Evolutionary conservation across 1,284 basidiomycete genomes (phyloP).

Genomic region (Tilletia horrida): DNA sequence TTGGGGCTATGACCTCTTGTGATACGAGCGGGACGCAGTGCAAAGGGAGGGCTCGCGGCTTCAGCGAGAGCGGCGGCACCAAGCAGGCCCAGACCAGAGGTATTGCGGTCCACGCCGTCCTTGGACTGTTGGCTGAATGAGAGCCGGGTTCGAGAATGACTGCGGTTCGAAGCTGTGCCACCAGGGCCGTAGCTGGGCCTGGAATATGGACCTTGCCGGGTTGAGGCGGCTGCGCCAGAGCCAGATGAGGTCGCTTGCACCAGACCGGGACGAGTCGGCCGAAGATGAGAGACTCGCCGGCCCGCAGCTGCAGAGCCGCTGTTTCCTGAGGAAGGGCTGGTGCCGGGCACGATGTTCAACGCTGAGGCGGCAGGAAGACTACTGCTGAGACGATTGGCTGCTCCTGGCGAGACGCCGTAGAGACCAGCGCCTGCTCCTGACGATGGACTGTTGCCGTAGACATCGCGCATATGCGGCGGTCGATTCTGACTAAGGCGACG

Average conservation of each 20-base stretch:
- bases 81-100: slow-evolving; percentile 7
- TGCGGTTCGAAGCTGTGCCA: background rate
- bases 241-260: background rate
- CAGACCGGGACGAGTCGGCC: slow-evolving; percentile 1
- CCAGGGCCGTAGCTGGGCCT: background rate
- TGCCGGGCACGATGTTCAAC: background rate
- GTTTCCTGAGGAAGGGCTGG: background rate
- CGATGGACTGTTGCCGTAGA: slow-evolving; percentile 1
- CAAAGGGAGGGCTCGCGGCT: slow-evolving; percentile 5
- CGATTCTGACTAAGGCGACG: slow-evolving; percentile 24
- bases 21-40: slow-evolving; percentile 27
- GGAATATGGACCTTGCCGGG: background rate
- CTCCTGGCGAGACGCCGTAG: slow-evolving; percentile 12
- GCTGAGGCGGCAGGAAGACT: background rate
- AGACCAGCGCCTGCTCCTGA: background rate
- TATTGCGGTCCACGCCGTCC: background rate
- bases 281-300: background rate
- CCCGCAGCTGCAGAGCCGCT: background rate
- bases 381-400: slow-evolving; percentile 5
- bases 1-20: slow-evolving; percentile 23
- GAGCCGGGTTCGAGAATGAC: slow-evolving; percentile 10
- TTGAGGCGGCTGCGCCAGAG: background rate
- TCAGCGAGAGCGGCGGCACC: slow-evolving; percentile 6
- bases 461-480: slow-evolving; percentile 11
- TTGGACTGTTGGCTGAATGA: slow-evolving; percentile 7